Evolutionary conservation across 169 alveolate species (phyloP), one percentile per base, ranked within the genome.

Genomic region (Cryptosporidium tyzzeri): DNA sequence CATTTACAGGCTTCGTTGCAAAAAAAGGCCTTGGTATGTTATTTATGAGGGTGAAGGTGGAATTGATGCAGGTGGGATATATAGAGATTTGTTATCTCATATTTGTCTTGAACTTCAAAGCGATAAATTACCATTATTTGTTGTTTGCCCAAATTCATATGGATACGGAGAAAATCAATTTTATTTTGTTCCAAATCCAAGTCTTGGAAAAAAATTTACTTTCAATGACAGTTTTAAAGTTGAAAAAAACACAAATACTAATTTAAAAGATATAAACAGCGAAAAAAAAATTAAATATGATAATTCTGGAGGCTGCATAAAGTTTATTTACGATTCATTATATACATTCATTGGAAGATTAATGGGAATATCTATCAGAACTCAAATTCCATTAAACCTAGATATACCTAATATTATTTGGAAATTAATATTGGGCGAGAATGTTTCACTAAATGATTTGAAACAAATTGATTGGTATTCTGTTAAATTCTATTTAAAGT

Each of bases 1-100:
- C 69, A 37, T 91, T 39, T 44, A 80, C 91, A 93, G 80, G 70
- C 58, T 94, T 85, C 74, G 91, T 69, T 37, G 93, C 69, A 91
- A 93, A 71, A 69, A 87, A 69, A 68, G 95, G 51, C 93, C 95
- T 50, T 93, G 95, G 92, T 86, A 67, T 39, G 97, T 95, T n/a
- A 84, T 92, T n/a, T 96, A 94, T 73, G 91, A 70, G 61, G 97
- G 97, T 3, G 98, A 96, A 87, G 98, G 96, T 18, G 94, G 96
- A 26, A 94, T 93, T 44, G 98, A 96, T 85, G 98, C 98, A 0
- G 98, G 98, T n/a, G 98, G 98, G n/a, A 95, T 96, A 0, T 96
- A 92, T 85, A 84, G 97, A 45, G 98, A 96, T 69, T 91, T 94
- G 45, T 65, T 96, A 29, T 86, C 96, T 9, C 94, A 95, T 48